These are phyloP conservation scores for Neoboletus magnificus DNA, from an alignment of 768 basidiomycete species.

Conservation along the genomic window DNA sequence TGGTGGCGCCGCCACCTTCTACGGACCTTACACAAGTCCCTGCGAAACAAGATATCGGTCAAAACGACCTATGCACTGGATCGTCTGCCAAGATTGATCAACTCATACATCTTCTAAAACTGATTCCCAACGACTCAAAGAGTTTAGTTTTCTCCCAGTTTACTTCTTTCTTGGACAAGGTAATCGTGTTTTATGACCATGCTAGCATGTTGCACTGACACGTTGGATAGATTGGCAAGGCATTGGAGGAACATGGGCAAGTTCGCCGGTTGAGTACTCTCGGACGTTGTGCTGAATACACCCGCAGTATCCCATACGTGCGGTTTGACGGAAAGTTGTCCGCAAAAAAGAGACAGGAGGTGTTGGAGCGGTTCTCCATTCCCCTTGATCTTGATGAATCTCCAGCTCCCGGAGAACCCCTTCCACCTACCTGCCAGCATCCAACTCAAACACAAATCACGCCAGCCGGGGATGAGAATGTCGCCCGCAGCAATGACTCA, in stretches of 20 bases:
- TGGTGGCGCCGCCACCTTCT: conserved; percentile 62
- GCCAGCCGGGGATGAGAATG: conserved; percentile 3
- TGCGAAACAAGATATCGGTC: conserved; percentile 38
- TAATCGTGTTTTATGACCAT: conserved; percentile 17
- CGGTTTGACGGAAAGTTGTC: conserved; percentile 87
- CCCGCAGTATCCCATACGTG: conserved; percentile 62
- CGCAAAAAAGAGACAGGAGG: conserved; percentile 73
- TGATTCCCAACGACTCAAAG: conserved; percentile 71
- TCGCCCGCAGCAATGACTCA: conserved; percentile 31
- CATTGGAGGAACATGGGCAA: conserved; percentile 62
- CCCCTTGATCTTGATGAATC: conserved; percentile 46
- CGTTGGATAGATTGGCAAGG: conserved; percentile 59
- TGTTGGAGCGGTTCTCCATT: conserved; percentile 69
- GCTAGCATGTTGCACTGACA: background rate
- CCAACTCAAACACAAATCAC: conserved; percentile 4
- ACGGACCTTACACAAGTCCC: conserved; percentile 67
- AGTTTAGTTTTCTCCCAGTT: conserved; percentile 90
- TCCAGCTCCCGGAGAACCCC: conserved; percentile 14
- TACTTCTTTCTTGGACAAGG: conserved; percentile 81
- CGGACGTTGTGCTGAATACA: conserved; percentile 1
- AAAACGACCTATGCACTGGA: conserved; percentile 42
- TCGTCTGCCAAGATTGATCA: conserved; percentile 88
- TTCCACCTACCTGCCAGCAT: conserved; percentile 7
- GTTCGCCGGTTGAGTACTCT: conserved; percentile 10
- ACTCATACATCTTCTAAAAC: conserved; percentile 63